phyloP scores from a whole-genome alignment of 305 asterid genomes.

The Lippia alba region DNA sequence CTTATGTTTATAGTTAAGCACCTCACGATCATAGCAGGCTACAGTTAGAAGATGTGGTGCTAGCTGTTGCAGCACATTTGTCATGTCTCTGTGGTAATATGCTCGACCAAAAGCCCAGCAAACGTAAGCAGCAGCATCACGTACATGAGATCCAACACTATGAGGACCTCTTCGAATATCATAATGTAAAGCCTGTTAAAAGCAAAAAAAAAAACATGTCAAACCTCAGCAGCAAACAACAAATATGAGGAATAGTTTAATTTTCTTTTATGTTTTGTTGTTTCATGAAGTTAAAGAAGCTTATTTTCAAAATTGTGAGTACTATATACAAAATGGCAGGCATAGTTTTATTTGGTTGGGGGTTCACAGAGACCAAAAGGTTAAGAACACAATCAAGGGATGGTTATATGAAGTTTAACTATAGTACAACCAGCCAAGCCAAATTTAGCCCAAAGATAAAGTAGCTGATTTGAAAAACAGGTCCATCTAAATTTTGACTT shows the following conservation, averaged over 20 bases:
- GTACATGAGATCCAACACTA: slow-evolving; percentile 98
- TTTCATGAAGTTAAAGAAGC: slow-evolving; percentile 5
- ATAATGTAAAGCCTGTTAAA: slow-evolving; percentile 85
- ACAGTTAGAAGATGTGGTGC: slow-evolving; percentile 92
- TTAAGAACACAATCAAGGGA: background rate
- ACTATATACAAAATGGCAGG: slow-evolving; percentile 4
- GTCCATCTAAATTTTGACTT: slow-evolving; percentile 6
- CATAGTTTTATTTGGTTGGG: too few relatives aligned
- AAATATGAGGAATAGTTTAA: background rate
- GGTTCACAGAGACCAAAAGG: background rate
- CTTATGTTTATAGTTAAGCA: slow-evolving; percentile 37
- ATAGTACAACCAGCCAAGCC: slow-evolving; percentile 3
- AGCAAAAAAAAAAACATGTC: slow-evolving; percentile 1
- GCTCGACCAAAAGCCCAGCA: slow-evolving; percentile 99
- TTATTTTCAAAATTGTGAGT: slow-evolving; percentile 5
- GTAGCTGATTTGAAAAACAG: background rate
- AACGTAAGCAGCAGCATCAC: slow-evolving; percentile 99
- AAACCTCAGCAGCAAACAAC: slow-evolving; percentile 28
- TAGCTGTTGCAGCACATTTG: slow-evolving; percentile 73
- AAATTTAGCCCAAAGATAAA: slow-evolving; percentile 10
- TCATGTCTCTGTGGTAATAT: slow-evolving; percentile 86
- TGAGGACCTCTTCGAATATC: slow-evolving; percentile 99
- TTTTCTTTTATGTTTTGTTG: background rate
- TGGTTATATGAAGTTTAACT: background rate
- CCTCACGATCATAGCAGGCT: slow-evolving; percentile 99